Conservation (phyloP, 495 filamentous ascomycete species). For the Aspergillus affinis region DNA sequence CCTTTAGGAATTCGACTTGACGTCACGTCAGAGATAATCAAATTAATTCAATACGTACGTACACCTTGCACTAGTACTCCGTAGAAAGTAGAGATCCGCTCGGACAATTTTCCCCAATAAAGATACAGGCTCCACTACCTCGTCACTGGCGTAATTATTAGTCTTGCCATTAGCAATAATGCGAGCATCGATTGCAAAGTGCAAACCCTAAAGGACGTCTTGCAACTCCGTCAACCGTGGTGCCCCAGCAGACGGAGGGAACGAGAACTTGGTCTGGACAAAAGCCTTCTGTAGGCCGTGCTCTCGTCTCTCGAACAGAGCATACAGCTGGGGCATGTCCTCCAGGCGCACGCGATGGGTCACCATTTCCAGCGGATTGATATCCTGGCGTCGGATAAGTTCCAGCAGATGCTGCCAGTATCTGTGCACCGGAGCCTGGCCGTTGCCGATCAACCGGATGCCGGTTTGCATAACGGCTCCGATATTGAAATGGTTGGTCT, state of each 20-base stretch:
- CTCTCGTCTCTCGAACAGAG: constrained; percentile 67
- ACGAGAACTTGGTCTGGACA: constrained; percentile 65
- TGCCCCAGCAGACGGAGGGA: constrained; percentile 51
- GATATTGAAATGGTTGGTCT: constrained; percentile 83
- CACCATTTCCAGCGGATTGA: constrained; percentile 79
- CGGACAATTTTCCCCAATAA: background rate
- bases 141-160: background rate
- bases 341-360: constrained; percentile 74
- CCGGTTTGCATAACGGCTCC: constrained; percentile 86
- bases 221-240: constrained; percentile 49
- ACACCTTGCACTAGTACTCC: background rate
- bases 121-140: background rate
- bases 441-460: constrained; percentile 77
- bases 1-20: too few species aligned
- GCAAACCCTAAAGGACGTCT: background rate
- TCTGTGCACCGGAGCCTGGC: constrained; percentile 79
- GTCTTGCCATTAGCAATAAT: background rate
- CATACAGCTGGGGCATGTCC: constrained; percentile 70
- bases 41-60: background rate
- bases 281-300: constrained; percentile 72
- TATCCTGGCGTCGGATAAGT: constrained; percentile 66
- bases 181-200: background rate
- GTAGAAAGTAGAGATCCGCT: background rate
- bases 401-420: constrained; percentile 77
- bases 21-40: background rate